Conservation (phyloP, 2,329 filamentous ascomycete species). For the Stagonosporopsis rhizophila region DNA sequence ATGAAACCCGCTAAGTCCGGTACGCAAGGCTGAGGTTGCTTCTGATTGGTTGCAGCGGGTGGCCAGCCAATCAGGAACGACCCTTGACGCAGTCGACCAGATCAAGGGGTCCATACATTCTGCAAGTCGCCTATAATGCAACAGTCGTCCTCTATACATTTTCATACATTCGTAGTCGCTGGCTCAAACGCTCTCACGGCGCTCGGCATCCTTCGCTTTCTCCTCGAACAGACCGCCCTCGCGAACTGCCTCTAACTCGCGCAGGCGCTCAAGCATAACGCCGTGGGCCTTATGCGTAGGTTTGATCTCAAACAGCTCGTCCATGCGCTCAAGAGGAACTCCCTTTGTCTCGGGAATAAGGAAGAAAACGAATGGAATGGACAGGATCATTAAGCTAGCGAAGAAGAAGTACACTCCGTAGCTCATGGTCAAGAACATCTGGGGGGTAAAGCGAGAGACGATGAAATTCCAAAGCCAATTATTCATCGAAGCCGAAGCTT, state of each 20-base stretch:
- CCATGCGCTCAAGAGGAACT: constrained; percentile 56
- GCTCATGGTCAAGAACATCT: constrained; percentile 62
- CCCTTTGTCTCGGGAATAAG: constrained; percentile 54
- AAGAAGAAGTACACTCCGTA: constrained; percentile 57
- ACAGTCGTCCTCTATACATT: background rate
- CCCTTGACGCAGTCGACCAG: no score
- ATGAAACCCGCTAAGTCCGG: no score
- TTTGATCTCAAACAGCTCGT: constrained; percentile 55
- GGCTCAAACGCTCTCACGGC: constrained; percentile 16
- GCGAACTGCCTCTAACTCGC: constrained; percentile 43
- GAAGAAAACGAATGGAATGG: constrained; percentile 56
- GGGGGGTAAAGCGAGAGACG: constrained; percentile 70
- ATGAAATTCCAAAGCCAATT: constrained; percentile 78
- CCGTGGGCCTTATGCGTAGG: constrained; percentile 51
- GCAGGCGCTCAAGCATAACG: constrained; percentile 49
- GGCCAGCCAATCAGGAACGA: no score
- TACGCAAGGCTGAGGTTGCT: no score
- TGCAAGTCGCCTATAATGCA: no score
- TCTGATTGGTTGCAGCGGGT: no score
- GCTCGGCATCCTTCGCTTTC: constrained; percentile 17
- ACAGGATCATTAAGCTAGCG: constrained; percentile 55
- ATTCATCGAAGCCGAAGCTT: constrained; percentile 73
- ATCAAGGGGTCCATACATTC: no score
- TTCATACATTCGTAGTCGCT: background rate
- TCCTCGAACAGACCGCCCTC: constrained; percentile 19